phyloP scores from a whole-genome alignment of 1,139 yeast genomes.

The Nadsonia starkeyi-henricii region DNA sequence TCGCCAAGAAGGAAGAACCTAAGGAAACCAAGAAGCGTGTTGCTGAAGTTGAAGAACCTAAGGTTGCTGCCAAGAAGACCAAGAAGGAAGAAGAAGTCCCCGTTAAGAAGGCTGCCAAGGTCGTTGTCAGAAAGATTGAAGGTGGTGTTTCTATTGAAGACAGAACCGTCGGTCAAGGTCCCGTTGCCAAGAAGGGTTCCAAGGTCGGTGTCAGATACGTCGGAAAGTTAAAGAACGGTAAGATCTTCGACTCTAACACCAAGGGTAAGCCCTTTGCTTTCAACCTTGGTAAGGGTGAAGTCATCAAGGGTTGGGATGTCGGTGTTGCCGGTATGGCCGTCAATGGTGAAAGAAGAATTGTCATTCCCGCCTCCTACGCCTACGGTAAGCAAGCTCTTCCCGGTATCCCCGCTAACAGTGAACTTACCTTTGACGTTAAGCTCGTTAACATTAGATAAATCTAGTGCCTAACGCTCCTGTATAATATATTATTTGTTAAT shows the following conservation, averaged over 20 bases:
- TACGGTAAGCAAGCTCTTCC: slow-evolving; percentile 91
- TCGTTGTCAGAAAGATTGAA: slow-evolving; percentile 52
- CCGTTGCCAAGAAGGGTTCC: slow-evolving; percentile 75
- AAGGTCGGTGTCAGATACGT: slow-evolving; percentile 94
- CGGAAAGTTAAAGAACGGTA: slow-evolving; percentile 93
- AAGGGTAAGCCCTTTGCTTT: slow-evolving; percentile 91
- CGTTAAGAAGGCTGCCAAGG: slow-evolving; percentile 27
- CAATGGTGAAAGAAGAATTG: slow-evolving; percentile 97
- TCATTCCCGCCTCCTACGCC: slow-evolving; percentile 92
- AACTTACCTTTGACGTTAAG: slow-evolving; percentile 90
- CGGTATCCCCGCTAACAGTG: slow-evolving; percentile 95
- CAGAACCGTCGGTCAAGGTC: slow-evolving; percentile 78
- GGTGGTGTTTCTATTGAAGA: slow-evolving; percentile 94
- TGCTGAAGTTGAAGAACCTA: slow-evolving; percentile 23
- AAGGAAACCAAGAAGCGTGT: slow-evolving; percentile 32
- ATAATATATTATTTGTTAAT: not conserved
- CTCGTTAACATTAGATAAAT: slow-evolving; percentile 71
- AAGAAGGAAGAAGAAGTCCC: slow-evolving; percentile 26
- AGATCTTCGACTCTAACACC: slow-evolving; percentile 92
- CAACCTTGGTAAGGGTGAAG: slow-evolving; percentile 92
- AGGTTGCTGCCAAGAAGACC: slow-evolving; percentile 26
- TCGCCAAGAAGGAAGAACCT: slow-evolving; percentile 14
- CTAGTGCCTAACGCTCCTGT: not conserved
- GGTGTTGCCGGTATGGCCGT: slow-evolving; percentile 98
- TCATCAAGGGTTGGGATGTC: slow-evolving; percentile 95